These are phyloP conservation scores for Fraxinus greggii DNA, from an alignment of 305 asterid genomes.

Conservation along the genomic window DNA sequence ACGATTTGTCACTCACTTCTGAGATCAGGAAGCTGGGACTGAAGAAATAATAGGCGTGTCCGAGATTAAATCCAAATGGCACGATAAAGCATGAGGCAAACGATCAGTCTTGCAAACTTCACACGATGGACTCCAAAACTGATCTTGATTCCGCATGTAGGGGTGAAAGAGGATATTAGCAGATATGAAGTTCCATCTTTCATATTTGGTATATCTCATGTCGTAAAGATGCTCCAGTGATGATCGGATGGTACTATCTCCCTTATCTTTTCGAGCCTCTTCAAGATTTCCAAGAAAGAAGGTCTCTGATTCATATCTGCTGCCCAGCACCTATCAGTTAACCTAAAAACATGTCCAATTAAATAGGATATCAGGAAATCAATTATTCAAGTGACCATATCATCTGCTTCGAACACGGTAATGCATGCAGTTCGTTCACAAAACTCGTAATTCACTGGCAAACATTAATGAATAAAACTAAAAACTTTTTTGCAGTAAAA, in stretches of 20 bases:
- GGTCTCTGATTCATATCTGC: constrained; percentile 84
- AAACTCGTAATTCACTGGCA: background rate
- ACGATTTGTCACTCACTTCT: constrained; percentile 1
- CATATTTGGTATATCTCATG: constrained; percentile 22
- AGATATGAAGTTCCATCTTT: background rate
- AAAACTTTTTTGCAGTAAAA: background rate
- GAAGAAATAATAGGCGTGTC: background rate
- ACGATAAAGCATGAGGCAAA: background rate
- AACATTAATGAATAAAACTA: background rate
- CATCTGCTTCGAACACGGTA: background rate
- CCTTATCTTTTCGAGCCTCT: constrained; percentile 67
- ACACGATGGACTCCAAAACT: background rate
- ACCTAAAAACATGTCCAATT: constrained; percentile 43
- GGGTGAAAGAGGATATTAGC: background rate
- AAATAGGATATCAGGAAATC: constrained; percentile 8
- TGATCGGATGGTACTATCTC: constrained; percentile 55
- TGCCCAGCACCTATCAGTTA: constrained; percentile 83
- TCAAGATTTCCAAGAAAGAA: constrained; percentile 76
- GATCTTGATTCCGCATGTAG: background rate
- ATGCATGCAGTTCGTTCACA: background rate
- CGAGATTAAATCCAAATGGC: background rate
- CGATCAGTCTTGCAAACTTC: background rate
- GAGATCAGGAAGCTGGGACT: background rate
- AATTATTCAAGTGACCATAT: background rate
- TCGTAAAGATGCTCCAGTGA: constrained; percentile 68